phyloP scores from a whole-genome alignment of 768 basidiomycete species.

The Kwoniella sp. region DNA sequence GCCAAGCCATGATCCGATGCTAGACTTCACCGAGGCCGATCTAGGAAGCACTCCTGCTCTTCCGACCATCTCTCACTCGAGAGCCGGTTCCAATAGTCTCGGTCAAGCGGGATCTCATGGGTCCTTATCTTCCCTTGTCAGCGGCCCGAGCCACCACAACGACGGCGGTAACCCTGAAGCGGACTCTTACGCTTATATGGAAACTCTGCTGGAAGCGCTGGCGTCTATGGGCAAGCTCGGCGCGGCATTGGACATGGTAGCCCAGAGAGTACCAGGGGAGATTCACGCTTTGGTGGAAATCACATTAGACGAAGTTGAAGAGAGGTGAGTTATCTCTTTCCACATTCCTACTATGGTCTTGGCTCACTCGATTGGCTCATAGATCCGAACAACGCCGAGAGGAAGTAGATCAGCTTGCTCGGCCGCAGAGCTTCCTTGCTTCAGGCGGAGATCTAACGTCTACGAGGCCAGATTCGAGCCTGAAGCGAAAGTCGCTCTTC shows the following conservation, averaged over 20 bases:
- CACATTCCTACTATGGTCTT: neutral
- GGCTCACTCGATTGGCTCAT: neutral
- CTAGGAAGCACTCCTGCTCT: slow-evolving; percentile 24
- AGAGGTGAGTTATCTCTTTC: slow-evolving; percentile 63
- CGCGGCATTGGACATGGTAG: slow-evolving; percentile 75
- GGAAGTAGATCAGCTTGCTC: slow-evolving; percentile 21
- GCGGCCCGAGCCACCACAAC: neutral
- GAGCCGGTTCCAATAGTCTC: slow-evolving; percentile 17
- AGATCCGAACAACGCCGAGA: slow-evolving; percentile 36
- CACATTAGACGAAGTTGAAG: slow-evolving; percentile 88
- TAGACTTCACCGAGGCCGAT: slow-evolving; percentile 52
- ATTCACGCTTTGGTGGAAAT: slow-evolving; percentile 80
- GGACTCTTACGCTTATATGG: slow-evolving; percentile 91
- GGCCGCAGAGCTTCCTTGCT: slow-evolving; percentile 24
- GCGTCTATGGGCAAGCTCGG: slow-evolving; percentile 87
- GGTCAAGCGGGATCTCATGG: slow-evolving; percentile 37
- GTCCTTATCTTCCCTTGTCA: slow-evolving; percentile 27
- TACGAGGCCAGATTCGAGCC: slow-evolving; percentile 12
- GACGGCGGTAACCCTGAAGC: slow-evolving; percentile 72
- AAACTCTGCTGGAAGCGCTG: slow-evolving; percentile 87
- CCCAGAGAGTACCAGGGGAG: slow-evolving; percentile 80
- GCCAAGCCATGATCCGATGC: slow-evolving; percentile 54
- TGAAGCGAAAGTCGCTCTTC: slow-evolving; percentile 31
- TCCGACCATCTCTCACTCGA: slow-evolving; percentile 21
- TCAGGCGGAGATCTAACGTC: slow-evolving; percentile 1